Evolutionary conservation across 345 rosid genomes (phyloP), one percentile per base, ranked within the genome.

Genomic region (Populus deltoides): DNA sequence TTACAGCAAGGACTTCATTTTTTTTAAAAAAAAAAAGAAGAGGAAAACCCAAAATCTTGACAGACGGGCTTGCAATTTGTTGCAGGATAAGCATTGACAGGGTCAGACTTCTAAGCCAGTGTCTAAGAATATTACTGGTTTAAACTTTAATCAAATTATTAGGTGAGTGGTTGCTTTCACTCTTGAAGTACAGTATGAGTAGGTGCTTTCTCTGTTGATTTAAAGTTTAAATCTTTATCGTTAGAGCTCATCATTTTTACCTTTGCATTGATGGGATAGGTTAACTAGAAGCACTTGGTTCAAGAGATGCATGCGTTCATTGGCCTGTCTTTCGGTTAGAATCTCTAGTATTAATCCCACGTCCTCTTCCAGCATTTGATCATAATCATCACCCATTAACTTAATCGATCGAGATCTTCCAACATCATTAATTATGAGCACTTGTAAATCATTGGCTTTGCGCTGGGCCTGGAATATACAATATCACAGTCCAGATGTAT

Each of bases 231-330:
- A 57, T 59, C 29, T 59, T 59, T 59, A 59, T 24, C 5, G 65
- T 24, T 71, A n/a, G 49, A 61, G 16, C 18, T 45, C 38, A 78
- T 71, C 35, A 65, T 78, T 35, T 65, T 69, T 74, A 17, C 11
- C 35, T 53, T 79, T 55, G 68, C 69, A 53, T 55, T 79, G 81
- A 79, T 43, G 73, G 31, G 77, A 79, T 73, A 31, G 43, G 24
- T 65, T 57, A 79, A 73, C 73, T 57, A 79, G 61, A 73, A 79
- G 63, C 74, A 73, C 77, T 55, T 66, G 53, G 45, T 43, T 55
- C 73, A 29, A 41, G 27, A 73, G 33, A 67, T 41, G 61, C 81
- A 73, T 79, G 81, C 77, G 73, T 43, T 22, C 24, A 12, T 43
- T 20, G 2, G 35, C 36, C 24, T 9, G 51, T 49, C 39, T 12